Conservation (phyloP, 352 stramenopile genomes). For the Phytophthora crassamura region DNA sequence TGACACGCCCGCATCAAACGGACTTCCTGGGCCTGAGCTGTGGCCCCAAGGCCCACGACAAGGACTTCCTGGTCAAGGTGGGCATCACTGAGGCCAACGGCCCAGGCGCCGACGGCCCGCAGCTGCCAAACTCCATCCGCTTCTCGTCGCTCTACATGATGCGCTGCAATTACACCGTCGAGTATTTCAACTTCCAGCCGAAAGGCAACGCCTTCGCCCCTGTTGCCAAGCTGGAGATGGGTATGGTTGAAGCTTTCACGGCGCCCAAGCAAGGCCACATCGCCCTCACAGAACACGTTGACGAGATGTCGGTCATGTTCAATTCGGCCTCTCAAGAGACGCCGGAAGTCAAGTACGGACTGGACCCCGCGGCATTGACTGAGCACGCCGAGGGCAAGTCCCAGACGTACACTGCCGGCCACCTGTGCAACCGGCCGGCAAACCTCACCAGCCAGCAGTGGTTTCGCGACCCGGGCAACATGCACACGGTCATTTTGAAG, state of each 20-base stretch:
- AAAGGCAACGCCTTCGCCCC: slow-evolving; percentile 44
- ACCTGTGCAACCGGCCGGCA: slow-evolving; percentile 73
- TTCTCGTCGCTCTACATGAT: slow-evolving; percentile 82
- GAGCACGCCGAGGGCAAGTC: slow-evolving; percentile 44
- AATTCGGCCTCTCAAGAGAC: slow-evolving; percentile 70
- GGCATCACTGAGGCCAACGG: slow-evolving; percentile 41
- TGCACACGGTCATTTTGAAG: slow-evolving; percentile 80
- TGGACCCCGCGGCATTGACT: slow-evolving; percentile 34
- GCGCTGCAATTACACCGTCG: slow-evolving; percentile 70
- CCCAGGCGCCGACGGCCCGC: slow-evolving; percentile 24
- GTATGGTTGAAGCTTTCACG: slow-evolving; percentile 64
- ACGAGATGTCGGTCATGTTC: slow-evolving; percentile 85
- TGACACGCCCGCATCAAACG: slow-evolving; percentile 50
- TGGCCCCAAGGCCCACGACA: slow-evolving; percentile 51
- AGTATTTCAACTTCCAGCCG: slow-evolving; percentile 68
- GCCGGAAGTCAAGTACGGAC: slow-evolving; percentile 56
- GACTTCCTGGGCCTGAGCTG: slow-evolving; percentile 82
- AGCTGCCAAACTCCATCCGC: slow-evolving; percentile 48
- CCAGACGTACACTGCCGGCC: slow-evolving; percentile 66
- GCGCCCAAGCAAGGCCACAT: slow-evolving; percentile 79
- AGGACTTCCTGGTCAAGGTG: slow-evolving; percentile 62
- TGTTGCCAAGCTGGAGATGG: slow-evolving; percentile 52
- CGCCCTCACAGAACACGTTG: slow-evolving; percentile 51
- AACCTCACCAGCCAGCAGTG: slow-evolving; percentile 66
- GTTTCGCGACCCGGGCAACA: slow-evolving; percentile 82